Percentiles rank a stretch among this genome's conserved stretches.
Evolutionary conservation across 1,284 basidiomycete genomes (phyloP).

Genomic region (Cryptococcus deneoformans): DNA sequence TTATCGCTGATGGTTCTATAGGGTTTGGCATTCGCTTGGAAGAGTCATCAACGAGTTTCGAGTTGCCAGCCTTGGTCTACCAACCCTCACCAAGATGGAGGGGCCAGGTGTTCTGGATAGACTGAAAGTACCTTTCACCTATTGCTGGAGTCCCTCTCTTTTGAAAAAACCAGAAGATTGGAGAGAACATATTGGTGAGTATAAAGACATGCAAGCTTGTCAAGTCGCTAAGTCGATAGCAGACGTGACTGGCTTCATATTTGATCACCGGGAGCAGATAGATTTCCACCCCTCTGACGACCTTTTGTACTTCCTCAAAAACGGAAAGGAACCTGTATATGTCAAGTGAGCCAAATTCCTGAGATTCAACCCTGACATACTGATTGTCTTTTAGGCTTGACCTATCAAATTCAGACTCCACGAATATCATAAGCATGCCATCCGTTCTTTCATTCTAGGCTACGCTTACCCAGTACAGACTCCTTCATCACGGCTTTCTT

Average conservation of each 20-base stretch:
- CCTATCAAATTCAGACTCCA: too few relatives aligned
- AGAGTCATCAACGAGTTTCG: constrained; percentile 63
- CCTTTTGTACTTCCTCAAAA: too few relatives aligned
- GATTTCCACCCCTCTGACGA: neutral
- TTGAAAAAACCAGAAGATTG: constrained; percentile 66
- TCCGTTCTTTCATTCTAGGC: too few relatives aligned
- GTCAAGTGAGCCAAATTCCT: too few relatives aligned
- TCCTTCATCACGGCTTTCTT: constrained; percentile 43
- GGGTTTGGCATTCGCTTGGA: constrained; percentile 52
- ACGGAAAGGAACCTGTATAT: neutral
- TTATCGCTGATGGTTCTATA: constrained; percentile 1
- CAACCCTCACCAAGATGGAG: constrained; percentile 53
- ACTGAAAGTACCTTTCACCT: constrained; percentile 65
- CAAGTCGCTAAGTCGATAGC: constrained; percentile 57
- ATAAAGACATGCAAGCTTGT: constrained; percentile 54
- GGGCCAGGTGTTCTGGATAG: constrained; percentile 60
- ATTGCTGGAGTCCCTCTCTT: constrained; percentile 63
- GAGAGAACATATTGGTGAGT: constrained; percentile 60
- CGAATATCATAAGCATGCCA: too few relatives aligned
- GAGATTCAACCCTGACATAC: too few relatives aligned
- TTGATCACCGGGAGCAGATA: neutral
- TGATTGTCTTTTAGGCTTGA: too few relatives aligned
- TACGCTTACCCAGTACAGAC: too few relatives aligned
- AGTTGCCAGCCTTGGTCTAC: constrained; percentile 55
- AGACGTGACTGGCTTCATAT: constrained; percentile 58